phyloP scores from a whole-genome alignment of 768 basidiomycete genomes.

The Calocera cornea region DNA sequence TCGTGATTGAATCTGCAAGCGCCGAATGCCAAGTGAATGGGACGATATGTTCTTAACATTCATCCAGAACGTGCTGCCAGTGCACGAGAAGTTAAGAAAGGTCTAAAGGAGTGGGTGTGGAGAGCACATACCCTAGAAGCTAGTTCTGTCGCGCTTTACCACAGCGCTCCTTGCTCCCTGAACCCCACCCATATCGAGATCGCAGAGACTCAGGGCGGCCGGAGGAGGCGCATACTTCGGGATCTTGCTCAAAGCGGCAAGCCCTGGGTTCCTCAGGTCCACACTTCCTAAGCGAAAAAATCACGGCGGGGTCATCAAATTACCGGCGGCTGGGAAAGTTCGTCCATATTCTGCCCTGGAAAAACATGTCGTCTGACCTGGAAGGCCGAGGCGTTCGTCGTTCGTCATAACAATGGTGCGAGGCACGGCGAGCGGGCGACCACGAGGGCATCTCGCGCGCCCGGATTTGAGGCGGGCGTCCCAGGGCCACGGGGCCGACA shows the following conservation, averaged over 20 bases:
- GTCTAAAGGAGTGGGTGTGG: neutral
- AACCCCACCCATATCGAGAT: neutral
- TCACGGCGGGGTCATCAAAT: neutral
- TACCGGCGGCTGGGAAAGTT: neutral
- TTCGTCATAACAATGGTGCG: neutral
- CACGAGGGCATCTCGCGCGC: neutral
- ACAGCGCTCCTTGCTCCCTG: neutral
- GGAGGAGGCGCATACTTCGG: neutral
- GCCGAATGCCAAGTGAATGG: too few relatives aligned
- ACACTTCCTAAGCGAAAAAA: neutral
- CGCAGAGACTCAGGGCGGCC: neutral
- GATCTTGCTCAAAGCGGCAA: neutral
- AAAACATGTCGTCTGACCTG: neutral
- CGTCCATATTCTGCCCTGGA: neutral
- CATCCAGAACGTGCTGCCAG: too few relatives aligned
- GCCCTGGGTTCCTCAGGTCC: neutral
- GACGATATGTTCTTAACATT: too few relatives aligned
- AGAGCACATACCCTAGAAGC: neutral
- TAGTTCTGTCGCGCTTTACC: neutral
- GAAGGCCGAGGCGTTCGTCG: neutral
- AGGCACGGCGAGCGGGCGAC: neutral
- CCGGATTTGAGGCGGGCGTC: neutral
- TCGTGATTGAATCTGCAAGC: too few relatives aligned
- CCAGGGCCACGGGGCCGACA: neutral
- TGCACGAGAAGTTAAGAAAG: too few relatives aligned